Evolutionary conservation across 23 red algal genomes (phyloP).

Genomic region (Cyanidioschyzon merolae): DNA sequence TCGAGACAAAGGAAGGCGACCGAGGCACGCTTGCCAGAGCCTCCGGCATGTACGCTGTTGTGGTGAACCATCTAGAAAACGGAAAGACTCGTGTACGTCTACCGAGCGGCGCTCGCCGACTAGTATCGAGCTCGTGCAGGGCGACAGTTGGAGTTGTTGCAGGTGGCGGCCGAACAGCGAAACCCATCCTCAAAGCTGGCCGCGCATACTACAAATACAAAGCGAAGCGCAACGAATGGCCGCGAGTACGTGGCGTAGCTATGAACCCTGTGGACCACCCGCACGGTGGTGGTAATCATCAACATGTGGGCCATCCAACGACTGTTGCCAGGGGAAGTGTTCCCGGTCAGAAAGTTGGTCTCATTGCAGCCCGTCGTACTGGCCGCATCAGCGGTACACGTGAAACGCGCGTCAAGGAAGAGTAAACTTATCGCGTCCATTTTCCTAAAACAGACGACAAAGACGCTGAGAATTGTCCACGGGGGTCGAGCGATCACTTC

Average conservation of each 20-base stretch:
- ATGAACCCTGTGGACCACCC: constrained; percentile 99
- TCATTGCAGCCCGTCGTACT: constrained; percentile 94
- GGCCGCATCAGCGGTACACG: constrained; percentile 66
- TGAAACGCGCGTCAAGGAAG: neutral
- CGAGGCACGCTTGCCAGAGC: constrained; percentile 78
- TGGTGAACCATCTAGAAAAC: constrained; percentile 84
- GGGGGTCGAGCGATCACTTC: too few relatives aligned
- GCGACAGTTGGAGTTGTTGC: constrained; percentile 95
- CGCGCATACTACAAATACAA: constrained; percentile 95
- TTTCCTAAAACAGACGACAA: too few relatives aligned
- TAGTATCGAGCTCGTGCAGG: constrained; percentile 83
- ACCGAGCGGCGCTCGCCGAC: constrained; percentile 70
- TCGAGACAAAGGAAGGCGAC: constrained; percentile 92
- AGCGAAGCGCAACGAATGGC: constrained; percentile 96
- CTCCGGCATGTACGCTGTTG: constrained; percentile 80
- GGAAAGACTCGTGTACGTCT: constrained; percentile 92
- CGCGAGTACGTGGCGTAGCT: constrained; percentile 90
- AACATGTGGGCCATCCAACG: constrained; percentile 96
- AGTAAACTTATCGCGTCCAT: neutral
- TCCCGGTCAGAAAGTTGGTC: constrained; percentile 97
- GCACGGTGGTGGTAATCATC: constrained; percentile 99
- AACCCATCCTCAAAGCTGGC: constrained; percentile 97
- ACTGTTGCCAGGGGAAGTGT: constrained; percentile 78
- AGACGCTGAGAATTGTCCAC: too few relatives aligned
- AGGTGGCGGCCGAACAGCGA: constrained; percentile 85